Percentiles rank a stretch among this genome's conserved stretches.
Conservation (phyloP, 2,329 filamentous ascomycete genomes). For the Aspergillus cejpii region DNA sequence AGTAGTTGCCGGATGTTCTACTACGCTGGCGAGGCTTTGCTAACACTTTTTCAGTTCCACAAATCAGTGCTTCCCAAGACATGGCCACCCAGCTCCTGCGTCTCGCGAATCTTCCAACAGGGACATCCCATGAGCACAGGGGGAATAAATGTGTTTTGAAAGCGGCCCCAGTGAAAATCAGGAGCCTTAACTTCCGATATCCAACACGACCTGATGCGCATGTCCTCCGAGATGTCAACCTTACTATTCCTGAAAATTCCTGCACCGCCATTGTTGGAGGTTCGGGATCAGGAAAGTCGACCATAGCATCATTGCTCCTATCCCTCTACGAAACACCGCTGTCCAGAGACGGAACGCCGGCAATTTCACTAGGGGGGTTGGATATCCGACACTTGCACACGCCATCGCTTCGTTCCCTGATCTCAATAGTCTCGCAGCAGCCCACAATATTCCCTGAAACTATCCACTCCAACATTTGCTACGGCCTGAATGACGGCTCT, state of each 20-base stretch:
- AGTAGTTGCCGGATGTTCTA: no score
- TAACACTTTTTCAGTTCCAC: slow-evolving; percentile 52
- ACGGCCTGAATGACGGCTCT: slow-evolving; percentile 59
- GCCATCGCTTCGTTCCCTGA: slow-evolving; percentile 51
- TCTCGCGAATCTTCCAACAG: slow-evolving; percentile 55
- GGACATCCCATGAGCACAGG: slow-evolving; percentile 52
- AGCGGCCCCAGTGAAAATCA: slow-evolving; percentile 52
- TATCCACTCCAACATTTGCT: slow-evolving; percentile 56
- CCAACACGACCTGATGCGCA: slow-evolving; percentile 48
- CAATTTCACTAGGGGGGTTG: slow-evolving; percentile 49
- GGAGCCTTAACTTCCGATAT: slow-evolving; percentile 64
- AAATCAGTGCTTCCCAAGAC: slow-evolving; percentile 67
- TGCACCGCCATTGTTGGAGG: slow-evolving; percentile 73
- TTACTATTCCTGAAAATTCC: slow-evolving; percentile 57
- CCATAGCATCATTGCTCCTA: slow-evolving; percentile 66
- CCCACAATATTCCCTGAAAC: slow-evolving; percentile 54
- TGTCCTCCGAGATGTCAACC: slow-evolving; percentile 59
- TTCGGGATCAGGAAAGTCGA: slow-evolving; percentile 89
- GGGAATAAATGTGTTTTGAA: slow-evolving; percentile 43
- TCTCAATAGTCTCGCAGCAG: slow-evolving; percentile 55
- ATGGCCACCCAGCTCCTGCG: slow-evolving; percentile 66
- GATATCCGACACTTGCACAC: slow-evolving; percentile 57
- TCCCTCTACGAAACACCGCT: slow-evolving; percentile 54
- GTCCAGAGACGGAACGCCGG: slow-evolving; percentile 19
- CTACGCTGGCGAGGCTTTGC: background rate